These are phyloP conservation scores for Plasmodium cynomolgi DNA, from an alignment of 169 alveolate species.

Conservation along the genomic window DNA sequence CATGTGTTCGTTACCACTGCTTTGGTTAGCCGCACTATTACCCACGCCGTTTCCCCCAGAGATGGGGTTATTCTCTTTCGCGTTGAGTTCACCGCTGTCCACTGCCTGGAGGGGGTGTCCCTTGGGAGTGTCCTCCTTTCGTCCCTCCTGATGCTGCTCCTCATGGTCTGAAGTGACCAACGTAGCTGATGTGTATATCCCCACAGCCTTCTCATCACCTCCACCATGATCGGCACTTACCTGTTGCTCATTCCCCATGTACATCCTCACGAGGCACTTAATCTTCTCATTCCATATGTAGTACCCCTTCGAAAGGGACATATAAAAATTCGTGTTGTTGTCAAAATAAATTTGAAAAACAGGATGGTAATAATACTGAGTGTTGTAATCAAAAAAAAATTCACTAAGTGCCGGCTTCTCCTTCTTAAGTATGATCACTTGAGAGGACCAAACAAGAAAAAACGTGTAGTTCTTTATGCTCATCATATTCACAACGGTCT, in stretches of 20 bases:
- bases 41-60: not conserved
- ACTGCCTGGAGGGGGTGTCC: not conserved
- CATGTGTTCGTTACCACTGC: not conserved
- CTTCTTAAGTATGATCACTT: constrained; percentile 48
- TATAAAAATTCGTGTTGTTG: constrained; percentile 81
- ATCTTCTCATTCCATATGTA: constrained; percentile 78
- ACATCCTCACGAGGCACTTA: constrained; percentile 58
- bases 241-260: constrained; percentile 29
- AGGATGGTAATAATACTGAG: constrained; percentile 65
- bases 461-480: constrained; percentile 20
- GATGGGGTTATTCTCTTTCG: not conserved
- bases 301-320: constrained; percentile 80
- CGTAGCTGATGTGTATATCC: not conserved
- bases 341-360: constrained; percentile 79
- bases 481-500: constrained; percentile 5
- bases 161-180: not conserved
- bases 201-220: not conserved
- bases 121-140: not conserved
- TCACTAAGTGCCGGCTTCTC: constrained; percentile 51
- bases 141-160: not conserved
- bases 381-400: constrained; percentile 60
- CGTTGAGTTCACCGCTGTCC: not conserved
- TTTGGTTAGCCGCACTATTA: not conserved
- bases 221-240: not conserved
- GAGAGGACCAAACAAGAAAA: constrained; percentile 56